Base-by-base conservation (phyloP, 495 filamentous ascomycete species). In the Jackrogersella multiformis region DNA sequence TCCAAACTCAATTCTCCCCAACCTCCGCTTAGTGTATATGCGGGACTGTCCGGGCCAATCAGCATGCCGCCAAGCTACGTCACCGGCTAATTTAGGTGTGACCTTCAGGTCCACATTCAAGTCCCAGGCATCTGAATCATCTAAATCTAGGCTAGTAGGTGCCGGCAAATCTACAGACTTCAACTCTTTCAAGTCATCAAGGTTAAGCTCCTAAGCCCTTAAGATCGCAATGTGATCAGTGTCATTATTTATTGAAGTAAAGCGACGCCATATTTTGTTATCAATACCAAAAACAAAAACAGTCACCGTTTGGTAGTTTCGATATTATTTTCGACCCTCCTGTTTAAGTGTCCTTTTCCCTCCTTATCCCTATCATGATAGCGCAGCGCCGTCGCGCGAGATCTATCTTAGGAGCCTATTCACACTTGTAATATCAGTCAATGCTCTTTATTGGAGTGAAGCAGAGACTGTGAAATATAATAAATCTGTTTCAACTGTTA, bases 31-130 rank as follows among this genome's bases (percentile, higher is more conserved):
- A n/a, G n/a, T 4, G 35, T 16, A 1, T 13, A 12, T 34, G 12
- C 66, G 60, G 66, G 55, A 61, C 55, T 46, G 35, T 5, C 60
- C 66, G 66, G 45, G 21, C 66, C 60, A 64, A 61, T 32, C 34
- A 56, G 5, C 28, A 2, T 1, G n/a, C 6, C 13, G 15, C 4
- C 13, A 10, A 46, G 39, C 42, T 54, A 64, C 59, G 46, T 69
- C 66, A 69, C 60, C 42, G 24, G 12, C 49, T 42, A 49, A 36
- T 28, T 44, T 21, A 5, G 57, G 23, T 12, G 12, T 12, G 36
- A 30, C 16, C 6, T 21, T 10, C 24, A 7, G 34, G n/a, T n/a
- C n/a, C n/a, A n/a, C n/a, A 21, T 21, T 45, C 23, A 13, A n/a
- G 18, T 21, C 30, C 32, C 15, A n/a, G 9, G 34, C 51, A 54